Base-by-base conservation (phyloP, 495 filamentous ascomycete genomes). In the Hypoxylon intermedium region DNA sequence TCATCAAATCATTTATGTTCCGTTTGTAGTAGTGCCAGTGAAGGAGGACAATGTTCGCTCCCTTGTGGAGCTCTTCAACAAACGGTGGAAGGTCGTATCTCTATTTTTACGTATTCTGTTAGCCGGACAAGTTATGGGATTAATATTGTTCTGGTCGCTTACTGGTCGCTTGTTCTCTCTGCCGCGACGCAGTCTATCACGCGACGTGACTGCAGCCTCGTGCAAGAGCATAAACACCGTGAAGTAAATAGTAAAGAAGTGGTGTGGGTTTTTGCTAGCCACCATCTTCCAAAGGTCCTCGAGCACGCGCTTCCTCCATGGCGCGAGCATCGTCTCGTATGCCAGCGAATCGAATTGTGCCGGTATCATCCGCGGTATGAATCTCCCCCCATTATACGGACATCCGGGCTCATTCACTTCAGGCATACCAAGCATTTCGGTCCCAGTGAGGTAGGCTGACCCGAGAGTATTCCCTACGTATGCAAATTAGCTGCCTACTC, bases 321-420 rank as follows among this genome's bases (percentile, higher is more conserved):
- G 53, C 15, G 46, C 40, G n/a, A 80, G 70, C 6, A 78, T 50
- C 12, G 30, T 31, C 24, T 70, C 72, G 31, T 72, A 67, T 5
- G 72, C 74, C 41, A 81, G 73, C 43, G 73, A 76, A 60, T 81
- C 78, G 51, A 81, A 77, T 53, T 81, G 78, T 1, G 76, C 78
- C 23, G 78, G 69, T 12, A 81, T 70, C 77, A 80, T 79, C 12
- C 77, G 72, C 7, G 78, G 76, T 12, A 77, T 51, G 0, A 56
- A 67, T 5, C 71, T 54, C 28, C 49, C 68, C 1, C 68, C 72
- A 9, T 20, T 5, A 23, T 69, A 63, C 0, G 70, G 67, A n/a
- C 66, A 60, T 7, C 57, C 49, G 1, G 18, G 15, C 6, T 64
- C 52, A 9, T 38, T n/a, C 6, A 56, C 53, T 0, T 67, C 65